phyloP scores from a whole-genome alignment of 495 filamentous ascomycete genomes.

The Xylaria castorea region DNA sequence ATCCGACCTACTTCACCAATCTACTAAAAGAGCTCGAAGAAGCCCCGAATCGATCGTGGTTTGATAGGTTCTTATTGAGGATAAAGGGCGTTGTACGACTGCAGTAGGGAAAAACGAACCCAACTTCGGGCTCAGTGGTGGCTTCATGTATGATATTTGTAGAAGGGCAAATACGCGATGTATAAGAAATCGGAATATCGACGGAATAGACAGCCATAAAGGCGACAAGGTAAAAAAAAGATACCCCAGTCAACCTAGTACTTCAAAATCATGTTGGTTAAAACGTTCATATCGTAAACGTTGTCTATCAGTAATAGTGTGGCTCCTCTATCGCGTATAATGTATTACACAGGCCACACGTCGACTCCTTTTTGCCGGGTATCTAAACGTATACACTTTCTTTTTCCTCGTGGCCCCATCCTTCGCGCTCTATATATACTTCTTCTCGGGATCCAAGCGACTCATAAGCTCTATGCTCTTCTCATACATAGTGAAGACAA shows the following conservation, averaged over 20 bases:
- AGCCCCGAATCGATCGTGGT: conserved; percentile 67
- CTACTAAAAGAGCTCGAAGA: conserved; percentile 75
- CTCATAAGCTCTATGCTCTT: conserved; percentile 93
- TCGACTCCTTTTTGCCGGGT: conserved; percentile 23
- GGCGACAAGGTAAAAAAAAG: neutral
- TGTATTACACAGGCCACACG: neutral
- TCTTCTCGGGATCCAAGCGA: conserved; percentile 78
- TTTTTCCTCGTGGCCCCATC: neutral
- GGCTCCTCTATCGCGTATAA: neutral
- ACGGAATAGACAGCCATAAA: neutral
- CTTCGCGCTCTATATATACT: conserved; percentile 67
- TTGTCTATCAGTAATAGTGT: neutral
- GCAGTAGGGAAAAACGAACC: conserved; percentile 30
- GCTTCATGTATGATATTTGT: conserved; percentile 10
- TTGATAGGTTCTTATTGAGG: conserved; percentile 61
- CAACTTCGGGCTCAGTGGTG: neutral
- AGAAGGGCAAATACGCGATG: neutral
- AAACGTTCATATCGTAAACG: neutral
- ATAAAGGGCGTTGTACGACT: conserved; percentile 71
- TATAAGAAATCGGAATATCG: neutral
- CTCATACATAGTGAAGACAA: conserved; percentile 99
- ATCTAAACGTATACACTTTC: conserved; percentile 20
- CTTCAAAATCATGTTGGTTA: neutral
- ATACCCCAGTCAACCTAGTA: neutral
- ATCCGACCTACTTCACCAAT: conserved; percentile 78